A percentile compares a stretch with the other conserved stretches of the same genome.
These are phyloP conservation scores for Pichia sp. DNA, from an alignment of 1,139 yeast genomes.

Conservation along the genomic window DNA sequence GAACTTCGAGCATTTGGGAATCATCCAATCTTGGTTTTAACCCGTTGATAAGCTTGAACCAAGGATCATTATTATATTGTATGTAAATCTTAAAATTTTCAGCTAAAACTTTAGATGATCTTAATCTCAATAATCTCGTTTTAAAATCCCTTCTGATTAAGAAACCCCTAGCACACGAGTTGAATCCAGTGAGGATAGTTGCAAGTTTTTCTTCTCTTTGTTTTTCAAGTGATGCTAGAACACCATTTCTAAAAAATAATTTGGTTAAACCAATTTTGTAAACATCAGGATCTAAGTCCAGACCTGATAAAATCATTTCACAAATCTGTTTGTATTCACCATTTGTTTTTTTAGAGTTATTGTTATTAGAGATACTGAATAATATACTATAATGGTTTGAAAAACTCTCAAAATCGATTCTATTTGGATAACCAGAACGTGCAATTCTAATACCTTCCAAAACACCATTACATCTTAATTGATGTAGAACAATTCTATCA, in stretches of 20 bases:
- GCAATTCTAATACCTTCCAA: constrained; percentile 96
- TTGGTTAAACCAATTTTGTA: constrained; percentile 82
- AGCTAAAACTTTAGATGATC: constrained; percentile 66
- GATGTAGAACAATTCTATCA: constrained; percentile 73
- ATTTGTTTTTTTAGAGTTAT: constrained; percentile 26
- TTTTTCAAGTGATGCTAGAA: constrained; percentile 79
- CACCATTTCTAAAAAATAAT: constrained; percentile 90
- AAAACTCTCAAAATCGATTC: constrained; percentile 79
- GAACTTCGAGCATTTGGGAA: constrained; percentile 33
- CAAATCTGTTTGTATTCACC: constrained; percentile 57
- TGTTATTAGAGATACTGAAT: constrained; percentile 18
- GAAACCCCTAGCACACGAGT: constrained; percentile 62
- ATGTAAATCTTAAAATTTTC: constrained; percentile 53
- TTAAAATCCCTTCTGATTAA: constrained; percentile 48
- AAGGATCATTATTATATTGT: constrained; percentile 54
- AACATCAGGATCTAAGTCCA: constrained; percentile 54
- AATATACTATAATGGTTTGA: constrained; percentile 66
- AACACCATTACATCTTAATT: constrained; percentile 94
- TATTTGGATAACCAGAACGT: constrained; percentile 93
- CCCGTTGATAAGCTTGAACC: constrained; percentile 71
- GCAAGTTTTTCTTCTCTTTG: constrained; percentile 63
- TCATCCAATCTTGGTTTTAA: constrained; percentile 67
- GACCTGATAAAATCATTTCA: constrained; percentile 55
- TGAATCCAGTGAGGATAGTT: constrained; percentile 52
- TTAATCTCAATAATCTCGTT: constrained; percentile 49